phyloP scores from a whole-genome alignment of 495 filamentous ascomycete genomes.

The Daldinia vernicosa region DNA sequence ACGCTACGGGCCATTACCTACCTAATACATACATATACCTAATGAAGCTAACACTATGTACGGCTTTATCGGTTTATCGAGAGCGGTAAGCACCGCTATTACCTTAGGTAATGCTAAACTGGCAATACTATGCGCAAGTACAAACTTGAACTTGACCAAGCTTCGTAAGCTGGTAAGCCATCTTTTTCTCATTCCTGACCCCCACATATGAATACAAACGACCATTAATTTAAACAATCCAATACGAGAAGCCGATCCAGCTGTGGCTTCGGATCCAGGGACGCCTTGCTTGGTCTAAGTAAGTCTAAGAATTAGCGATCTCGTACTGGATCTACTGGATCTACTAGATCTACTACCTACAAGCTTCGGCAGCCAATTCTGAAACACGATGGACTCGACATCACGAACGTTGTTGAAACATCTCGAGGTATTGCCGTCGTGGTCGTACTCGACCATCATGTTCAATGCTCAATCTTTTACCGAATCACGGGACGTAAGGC shows the following conservation, averaged over 20 bases:
- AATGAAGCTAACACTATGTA: slow-evolving; percentile 21
- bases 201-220: not conserved
- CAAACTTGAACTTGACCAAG: slow-evolving; percentile 9
- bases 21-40: no score
- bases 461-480: slow-evolving; percentile 21
- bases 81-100: not conserved
- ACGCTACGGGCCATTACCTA: slow-evolving; percentile 19
- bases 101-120: no score
- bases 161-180: slow-evolving; percentile 23
- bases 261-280: slow-evolving; percentile 13
- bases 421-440: slow-evolving; percentile 16
- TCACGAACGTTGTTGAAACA: slow-evolving; percentile 36
- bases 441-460: slow-evolving; percentile 23
- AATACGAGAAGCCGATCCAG: slow-evolving; percentile 5
- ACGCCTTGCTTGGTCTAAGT: not conserved
- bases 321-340: slow-evolving; percentile 29
- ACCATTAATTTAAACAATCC: slow-evolving; percentile 23
- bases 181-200: not conserved
- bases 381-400: slow-evolving; percentile 38
- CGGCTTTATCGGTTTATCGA: slow-evolving; percentile 2
- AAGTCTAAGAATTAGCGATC: slow-evolving; percentile 4
- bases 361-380: slow-evolving; percentile 13
- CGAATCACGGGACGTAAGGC: slow-evolving; percentile 23
- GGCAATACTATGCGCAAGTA: not conserved
- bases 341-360: slow-evolving; percentile 29